Base-by-base conservation (phyloP, 169 alveolate genomes). In the Eimeria zaria region DNA sequence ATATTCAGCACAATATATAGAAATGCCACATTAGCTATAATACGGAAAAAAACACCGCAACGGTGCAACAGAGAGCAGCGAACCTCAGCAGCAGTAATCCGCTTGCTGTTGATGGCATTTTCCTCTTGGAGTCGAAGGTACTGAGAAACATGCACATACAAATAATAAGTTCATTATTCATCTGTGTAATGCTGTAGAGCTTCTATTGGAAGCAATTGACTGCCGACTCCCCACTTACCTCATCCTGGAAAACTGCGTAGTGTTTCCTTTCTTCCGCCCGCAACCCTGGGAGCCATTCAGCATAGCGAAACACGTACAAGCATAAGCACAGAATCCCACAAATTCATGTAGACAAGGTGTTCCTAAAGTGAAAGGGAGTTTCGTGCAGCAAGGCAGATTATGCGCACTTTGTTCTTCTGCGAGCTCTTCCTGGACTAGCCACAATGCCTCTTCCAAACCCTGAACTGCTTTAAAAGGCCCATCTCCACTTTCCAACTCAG, bases 121-220 rank as follows among this genome's bases (percentile, higher is more conserved):
- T 87, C 94, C 64, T 64, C 83, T 87, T 87, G 94, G 46, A 87
- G 94, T 18, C 94, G 94, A 36, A 87, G 94, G 64, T 87, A 87
- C 94, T 87, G 94, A 58, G 60, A 44, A 30, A 6, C 94, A 87
- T 20, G 30, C 80, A 41, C 94, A 87, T 27, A 33, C 39, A 87
- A 7, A 27, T 48, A 51, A 12, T 80, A 7, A 16, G 6, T n/a
- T 24, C 20, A n/a, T 6, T 0, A 44, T 16, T 78, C 16, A 36
- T 36, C n/a, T 14, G 12, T 16, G 91, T 14, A n/a, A 46, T 0
- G 89, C 89, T 51, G 62, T 33, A 14, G 30, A 30, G n/a, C 48
- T 1, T 16, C 27, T 8, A 12, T 55, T 39, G 7, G 36, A 11
- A 12, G 0, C 16, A 5, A 27, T 24, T 48, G 67, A 33, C 62